Base-by-base conservation (phyloP, 164 flowering plant genomes). In the Platanus orientalis region DNA sequence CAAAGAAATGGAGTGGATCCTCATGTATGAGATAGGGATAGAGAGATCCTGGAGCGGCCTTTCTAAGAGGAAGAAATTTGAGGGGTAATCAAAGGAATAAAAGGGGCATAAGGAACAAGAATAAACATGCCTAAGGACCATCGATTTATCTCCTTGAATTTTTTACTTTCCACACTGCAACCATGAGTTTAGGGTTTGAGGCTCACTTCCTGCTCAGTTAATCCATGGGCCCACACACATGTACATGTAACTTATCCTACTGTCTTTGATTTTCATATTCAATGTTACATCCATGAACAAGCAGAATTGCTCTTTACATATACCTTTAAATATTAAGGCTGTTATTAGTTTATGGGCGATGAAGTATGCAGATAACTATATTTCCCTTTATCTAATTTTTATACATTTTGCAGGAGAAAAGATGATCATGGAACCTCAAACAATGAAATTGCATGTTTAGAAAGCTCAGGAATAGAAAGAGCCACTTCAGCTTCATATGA, bases 361-460 rank as follows among this genome's bases (percentile, higher is more conserved):
- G 1, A 36, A 40, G 25, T 25, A 20, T 7, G 2, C 3, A 39
- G 1, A 9, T 21, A 44, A 24, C 10, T 39, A 24, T 2, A 7
- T 29, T 21, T 23, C 9, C 32, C 20, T 13, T 4, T 51, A 29
- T 53, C 29, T 60, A 40, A 5, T 53, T 44, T 53, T 17, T 25
- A 27, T 21, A 26, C 44, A 23, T 54, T 24, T 56, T 34, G 30
- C 59, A 71, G 75, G 73, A 62, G 47, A 52, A 64, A 19, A 27
- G 47, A 61, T 47, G 57, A 7, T 45, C 32, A 1, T 28, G 34
- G 27, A 57, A 60, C 27, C 36, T 45, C 73, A 45, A 63, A 25
- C 52, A 53, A 56, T 62, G 68, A 58, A 14, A 40, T 25, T 29
- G 51, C 47, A 34, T 25, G 32, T 28, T 42, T 32, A 20, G 65